Conservation (phyloP, 1,139 yeast genomes). For the Magnusiomyces sp. region DNA sequence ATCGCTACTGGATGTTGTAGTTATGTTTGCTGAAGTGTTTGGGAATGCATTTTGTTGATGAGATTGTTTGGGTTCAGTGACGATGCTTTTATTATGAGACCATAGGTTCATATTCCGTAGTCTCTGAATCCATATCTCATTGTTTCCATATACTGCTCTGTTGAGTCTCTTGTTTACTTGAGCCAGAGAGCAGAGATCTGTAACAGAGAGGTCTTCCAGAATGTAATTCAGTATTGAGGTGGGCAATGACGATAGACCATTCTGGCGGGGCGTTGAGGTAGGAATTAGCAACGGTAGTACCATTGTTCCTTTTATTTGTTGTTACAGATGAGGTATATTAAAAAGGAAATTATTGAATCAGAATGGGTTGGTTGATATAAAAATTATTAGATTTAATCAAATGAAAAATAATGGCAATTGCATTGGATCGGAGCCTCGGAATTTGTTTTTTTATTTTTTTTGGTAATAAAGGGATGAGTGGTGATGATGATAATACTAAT, state of each 20-base stretch:
- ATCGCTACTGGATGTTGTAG: no score
- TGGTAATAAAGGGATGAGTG: no score
- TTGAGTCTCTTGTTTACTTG: background rate
- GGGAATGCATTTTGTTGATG: background rate
- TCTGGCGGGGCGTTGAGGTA: no score
- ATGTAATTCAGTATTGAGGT: no score
- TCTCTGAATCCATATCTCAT: constrained; percentile 44
- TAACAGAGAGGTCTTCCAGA: background rate
- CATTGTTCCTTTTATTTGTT: no score
- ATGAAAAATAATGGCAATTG: background rate
- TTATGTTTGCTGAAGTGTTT: no score
- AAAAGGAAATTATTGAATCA: background rate
- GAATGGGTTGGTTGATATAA: background rate
- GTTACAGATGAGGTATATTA: no score
- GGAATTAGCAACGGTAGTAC: no score
- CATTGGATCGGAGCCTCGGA: no score
- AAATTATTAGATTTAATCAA: background rate
- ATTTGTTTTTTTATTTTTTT: no score
- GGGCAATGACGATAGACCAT: no score
- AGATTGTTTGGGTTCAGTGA: background rate
- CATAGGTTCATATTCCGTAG: constrained; percentile 45
- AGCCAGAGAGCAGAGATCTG: constrained; percentile 2
- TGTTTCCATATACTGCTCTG: constrained; percentile 16
- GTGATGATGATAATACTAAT: no score
- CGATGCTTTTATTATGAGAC: constrained; percentile 22